phyloP scores from a whole-genome alignment of 768 basidiomycete species.

The Lactarius akahatsu region DNA sequence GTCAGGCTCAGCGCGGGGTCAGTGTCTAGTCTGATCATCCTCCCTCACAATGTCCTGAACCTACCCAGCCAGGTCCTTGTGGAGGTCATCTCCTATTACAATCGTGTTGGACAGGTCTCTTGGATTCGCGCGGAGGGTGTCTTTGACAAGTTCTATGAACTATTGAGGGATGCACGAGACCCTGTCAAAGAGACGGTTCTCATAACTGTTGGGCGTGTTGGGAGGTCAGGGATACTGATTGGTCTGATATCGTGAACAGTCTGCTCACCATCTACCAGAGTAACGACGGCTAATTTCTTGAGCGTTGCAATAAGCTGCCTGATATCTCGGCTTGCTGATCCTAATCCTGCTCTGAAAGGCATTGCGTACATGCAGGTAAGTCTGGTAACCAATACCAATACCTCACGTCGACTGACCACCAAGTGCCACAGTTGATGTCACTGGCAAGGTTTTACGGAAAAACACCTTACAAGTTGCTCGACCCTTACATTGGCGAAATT shows the following conservation, averaged over 20 bases:
- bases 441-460: constrained; percentile 61
- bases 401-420: constrained; percentile 22
- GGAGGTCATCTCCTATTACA: constrained; percentile 28
- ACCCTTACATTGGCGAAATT: constrained; percentile 67
- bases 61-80: constrained; percentile 23
- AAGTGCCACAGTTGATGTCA: constrained; percentile 50
- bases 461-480: constrained; percentile 60
- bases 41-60: background rate
- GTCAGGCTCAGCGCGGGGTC: constrained; percentile 30
- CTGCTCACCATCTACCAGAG: constrained; percentile 36
- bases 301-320: constrained; percentile 60
- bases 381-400: constrained; percentile 2
- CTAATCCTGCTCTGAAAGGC: constrained; percentile 69
- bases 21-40: constrained; percentile 5
- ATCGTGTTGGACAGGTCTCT: constrained; percentile 20
- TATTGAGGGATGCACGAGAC: constrained; percentile 33
- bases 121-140: constrained; percentile 23
- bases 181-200: constrained; percentile 62
- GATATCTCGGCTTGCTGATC: constrained; percentile 62
- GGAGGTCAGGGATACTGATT: constrained; percentile 36
- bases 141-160: constrained; percentile 28
- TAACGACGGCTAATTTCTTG: constrained; percentile 50
- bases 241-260: constrained; percentile 13
- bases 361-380: constrained; percentile 66
- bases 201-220: constrained; percentile 58